A percentile compares a stretch with the other conserved stretches of the same genome.
phyloP scores from a whole-genome alignment of 257 asterid species.

The Paulownia fortunei region DNA sequence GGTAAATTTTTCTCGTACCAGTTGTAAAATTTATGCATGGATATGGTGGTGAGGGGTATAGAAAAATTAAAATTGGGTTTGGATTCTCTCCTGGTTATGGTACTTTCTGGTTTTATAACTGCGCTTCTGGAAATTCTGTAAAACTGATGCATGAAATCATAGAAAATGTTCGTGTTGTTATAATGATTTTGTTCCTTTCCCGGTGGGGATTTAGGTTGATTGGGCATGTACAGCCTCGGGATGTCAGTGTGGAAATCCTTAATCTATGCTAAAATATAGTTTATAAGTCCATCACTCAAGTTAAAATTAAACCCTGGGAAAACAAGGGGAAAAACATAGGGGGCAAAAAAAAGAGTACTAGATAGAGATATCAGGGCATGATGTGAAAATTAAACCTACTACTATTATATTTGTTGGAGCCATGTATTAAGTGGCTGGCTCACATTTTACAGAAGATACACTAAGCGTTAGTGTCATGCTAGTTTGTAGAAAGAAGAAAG shows the following conservation, averaged over 20 bases:
- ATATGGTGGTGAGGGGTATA: constrained; percentile 49
- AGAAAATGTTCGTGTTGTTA: constrained; percentile 18
- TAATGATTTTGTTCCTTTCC: background rate
- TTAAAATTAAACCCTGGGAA: too few species aligned
- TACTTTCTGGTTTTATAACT: constrained; percentile 12
- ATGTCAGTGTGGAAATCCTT: background rate
- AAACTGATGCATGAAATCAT: constrained; percentile 28
- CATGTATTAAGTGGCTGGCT: background rate
- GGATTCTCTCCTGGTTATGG: constrained; percentile 13
- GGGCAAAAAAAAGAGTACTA: background rate
- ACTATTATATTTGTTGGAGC: background rate
- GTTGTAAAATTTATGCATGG: constrained; percentile 43
- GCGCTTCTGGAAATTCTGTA: constrained; percentile 28
- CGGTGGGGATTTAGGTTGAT: background rate
- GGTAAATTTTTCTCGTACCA: constrained; percentile 35
- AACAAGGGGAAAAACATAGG: too few species aligned
- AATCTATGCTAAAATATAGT: background rate
- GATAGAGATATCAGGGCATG: background rate
- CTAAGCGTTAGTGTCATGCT: background rate
- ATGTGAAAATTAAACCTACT: background rate
- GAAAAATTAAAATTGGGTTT: constrained; percentile 36
- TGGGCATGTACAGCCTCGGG: background rate
- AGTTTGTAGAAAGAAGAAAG: background rate
- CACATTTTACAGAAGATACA: background rate
- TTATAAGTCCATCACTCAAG: background rate